Evolutionary conservation across 257 asterid species (phyloP), one percentile per base, ranked within the genome.

Genomic region (Solanum gracilifrons): DNA sequence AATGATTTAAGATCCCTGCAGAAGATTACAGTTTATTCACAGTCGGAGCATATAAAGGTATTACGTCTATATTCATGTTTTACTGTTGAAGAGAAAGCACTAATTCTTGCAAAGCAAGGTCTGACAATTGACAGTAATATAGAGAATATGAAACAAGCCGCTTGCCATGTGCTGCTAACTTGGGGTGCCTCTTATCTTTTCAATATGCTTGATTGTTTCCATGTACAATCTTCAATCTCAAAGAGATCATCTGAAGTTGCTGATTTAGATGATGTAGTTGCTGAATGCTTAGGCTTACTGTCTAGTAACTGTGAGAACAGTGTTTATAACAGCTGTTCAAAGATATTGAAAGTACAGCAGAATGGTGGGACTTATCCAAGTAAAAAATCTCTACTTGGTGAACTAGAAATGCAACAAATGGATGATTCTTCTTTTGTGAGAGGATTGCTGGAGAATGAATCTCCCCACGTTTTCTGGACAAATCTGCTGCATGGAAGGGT

Each of bases 101-200:
- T 95, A 55, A 88, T 94, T 69, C 91, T 93, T 68, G 86, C 96
- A 69, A 94, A 92, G 93, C 90, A 92, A 87, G 94, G 95, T 43
- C n/a, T n/a, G 82, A 20, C 86, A 43, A 88, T 87, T 55, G 95
- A 90, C 55, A 90, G 91, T 73, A 90, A 64, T 51, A n/a, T 87
- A 48, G 36, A 58, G 43, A 89, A 58, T 25, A 72, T 92, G 48
- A 91, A 84, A 76, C 92, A 86, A 43, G 88, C 89, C 35, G 88
- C 89, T 27, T 92, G 94, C 86, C 94, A 91, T 46, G 90, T 75
- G 82, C 88, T 94, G 55, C 91, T 94, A 31, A 79, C 86, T 83
- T 94, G 95, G 98, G 95, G 95, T 37, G 93, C 95, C 86, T 88
- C 88, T 62, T 85, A 58, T 87, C 92, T 91, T 41, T 93, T 95